Percentiles rank a stretch among this genome's conserved stretches.
phyloP scores from a whole-genome alignment of 768 basidiomycete species.

The Auricularia cornea region DNA sequence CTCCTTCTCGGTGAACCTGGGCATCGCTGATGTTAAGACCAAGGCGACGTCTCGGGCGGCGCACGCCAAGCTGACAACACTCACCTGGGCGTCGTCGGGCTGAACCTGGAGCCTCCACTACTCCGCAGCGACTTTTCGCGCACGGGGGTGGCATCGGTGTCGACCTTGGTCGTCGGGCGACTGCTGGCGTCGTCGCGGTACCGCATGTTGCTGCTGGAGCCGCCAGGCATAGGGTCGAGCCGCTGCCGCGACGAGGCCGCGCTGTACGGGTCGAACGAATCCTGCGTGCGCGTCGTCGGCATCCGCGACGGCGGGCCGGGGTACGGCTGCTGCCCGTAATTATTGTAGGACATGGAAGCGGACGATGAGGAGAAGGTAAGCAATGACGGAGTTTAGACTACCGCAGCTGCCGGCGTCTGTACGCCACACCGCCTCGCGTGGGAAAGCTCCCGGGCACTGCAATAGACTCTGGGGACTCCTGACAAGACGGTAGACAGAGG shows the following conservation, averaged over 20 bases:
- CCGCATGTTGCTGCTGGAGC: background rate
- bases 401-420: too few relatives aligned
- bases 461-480: too few relatives aligned
- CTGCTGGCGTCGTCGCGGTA: background rate
- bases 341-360: background rate
- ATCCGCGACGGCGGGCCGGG: background rate
- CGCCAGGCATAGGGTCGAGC: background rate
- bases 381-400: background rate
- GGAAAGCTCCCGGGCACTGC: too few relatives aligned
- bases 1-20: background rate
- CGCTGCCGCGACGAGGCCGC: background rate
- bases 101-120: background rate
- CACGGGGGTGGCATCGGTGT: background rate
- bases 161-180: background rate
- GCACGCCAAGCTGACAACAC: background rate
- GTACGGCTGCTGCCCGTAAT: background rate
- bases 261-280: constrained; percentile 1
- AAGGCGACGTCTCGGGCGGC: background rate
- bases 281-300: background rate
- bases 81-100: background rate
- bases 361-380: background rate
- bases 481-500: too few relatives aligned
- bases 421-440: too few relatives aligned
- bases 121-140: background rate
- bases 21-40: background rate